These are phyloP conservation scores for Coemansia sp. DNA, from an alignment of 192 early-diverging fungal genomes.

Conservation along the genomic window DNA sequence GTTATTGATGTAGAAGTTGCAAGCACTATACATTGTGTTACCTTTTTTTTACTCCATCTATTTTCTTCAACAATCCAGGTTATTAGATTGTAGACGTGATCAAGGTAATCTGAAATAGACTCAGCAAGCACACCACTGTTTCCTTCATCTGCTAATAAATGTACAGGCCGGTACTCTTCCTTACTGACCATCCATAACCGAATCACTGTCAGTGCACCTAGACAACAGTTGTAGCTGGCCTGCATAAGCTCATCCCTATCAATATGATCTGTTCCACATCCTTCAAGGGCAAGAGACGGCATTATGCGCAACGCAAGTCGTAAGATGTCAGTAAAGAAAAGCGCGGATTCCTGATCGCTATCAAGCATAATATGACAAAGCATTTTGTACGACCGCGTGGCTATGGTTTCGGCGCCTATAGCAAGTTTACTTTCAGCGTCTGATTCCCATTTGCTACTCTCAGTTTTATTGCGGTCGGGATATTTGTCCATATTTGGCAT, in stretches of 20 bases:
- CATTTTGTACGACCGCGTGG: slow-evolving; percentile 20
- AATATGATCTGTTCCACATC: background rate
- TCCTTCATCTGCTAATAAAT: slow-evolving; percentile 7
- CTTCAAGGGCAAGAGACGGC: slow-evolving; percentile 4
- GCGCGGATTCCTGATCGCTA: slow-evolving; percentile 15
- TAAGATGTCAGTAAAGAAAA: slow-evolving; percentile 39
- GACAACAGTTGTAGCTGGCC: slow-evolving; percentile 21
- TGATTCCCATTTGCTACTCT: background rate
- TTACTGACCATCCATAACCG: slow-evolving; percentile 41
- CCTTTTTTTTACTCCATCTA: slow-evolving; percentile 37
- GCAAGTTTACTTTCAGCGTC: slow-evolving; percentile 8
- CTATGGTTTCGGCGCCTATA: slow-evolving; percentile 9
- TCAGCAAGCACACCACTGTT: background rate
- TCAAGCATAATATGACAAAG: slow-evolving; percentile 37
- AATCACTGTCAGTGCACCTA: slow-evolving; percentile 35
- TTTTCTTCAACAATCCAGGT: slow-evolving; percentile 30
- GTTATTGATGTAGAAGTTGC: background rate
- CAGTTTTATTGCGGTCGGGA: background rate
- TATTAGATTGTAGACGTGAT: slow-evolving; percentile 23
- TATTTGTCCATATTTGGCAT: slow-evolving; percentile 20
- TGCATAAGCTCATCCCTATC: slow-evolving; percentile 15
- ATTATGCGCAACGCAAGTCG: slow-evolving; percentile 24
- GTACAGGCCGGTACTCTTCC: slow-evolving; percentile 38
- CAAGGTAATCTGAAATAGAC: slow-evolving; percentile 22
- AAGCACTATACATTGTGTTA: background rate